These are phyloP conservation scores for Auricularia sp. DNA, from an alignment of 768 basidiomycete species.

Conservation along the genomic window DNA sequence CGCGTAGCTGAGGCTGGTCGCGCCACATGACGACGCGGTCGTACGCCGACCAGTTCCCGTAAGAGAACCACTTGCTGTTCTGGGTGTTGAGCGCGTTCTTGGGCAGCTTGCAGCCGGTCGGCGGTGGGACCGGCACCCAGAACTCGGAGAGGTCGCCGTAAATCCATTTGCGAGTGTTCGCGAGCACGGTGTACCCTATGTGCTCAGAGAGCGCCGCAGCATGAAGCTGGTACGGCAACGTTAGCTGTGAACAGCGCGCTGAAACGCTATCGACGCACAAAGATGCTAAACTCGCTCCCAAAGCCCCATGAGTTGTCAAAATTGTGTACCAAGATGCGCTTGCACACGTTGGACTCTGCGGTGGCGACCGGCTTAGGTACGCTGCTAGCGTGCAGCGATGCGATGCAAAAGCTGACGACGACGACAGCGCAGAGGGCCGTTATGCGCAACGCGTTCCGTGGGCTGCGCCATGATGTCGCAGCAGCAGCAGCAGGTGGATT, in stretches of 20 bases:
- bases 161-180: neutral
- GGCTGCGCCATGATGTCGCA: no score
- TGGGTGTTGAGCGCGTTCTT: no score
- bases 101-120: neutral
- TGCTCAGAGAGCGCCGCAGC: neutral
- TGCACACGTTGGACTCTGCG: neutral
- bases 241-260: neutral
- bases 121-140: neutral
- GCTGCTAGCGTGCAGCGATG: no score
- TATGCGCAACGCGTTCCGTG: no score
- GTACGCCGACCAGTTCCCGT: neutral
- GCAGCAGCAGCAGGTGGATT: no score
- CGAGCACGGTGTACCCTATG: neutral
- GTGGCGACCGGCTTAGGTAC: no score
- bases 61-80: neutral
- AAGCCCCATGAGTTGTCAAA: neutral
- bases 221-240: neutral
- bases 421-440: no score
- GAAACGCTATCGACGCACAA: neutral
- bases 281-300: neutral
- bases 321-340: neutral
- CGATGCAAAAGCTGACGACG: no score
- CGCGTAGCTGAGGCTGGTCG: neutral
- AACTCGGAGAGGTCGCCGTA: neutral
- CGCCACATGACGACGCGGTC: neutral